Conservation (phyloP, 495 filamentous ascomycete species). For the Tuber melanosporum region DNA sequence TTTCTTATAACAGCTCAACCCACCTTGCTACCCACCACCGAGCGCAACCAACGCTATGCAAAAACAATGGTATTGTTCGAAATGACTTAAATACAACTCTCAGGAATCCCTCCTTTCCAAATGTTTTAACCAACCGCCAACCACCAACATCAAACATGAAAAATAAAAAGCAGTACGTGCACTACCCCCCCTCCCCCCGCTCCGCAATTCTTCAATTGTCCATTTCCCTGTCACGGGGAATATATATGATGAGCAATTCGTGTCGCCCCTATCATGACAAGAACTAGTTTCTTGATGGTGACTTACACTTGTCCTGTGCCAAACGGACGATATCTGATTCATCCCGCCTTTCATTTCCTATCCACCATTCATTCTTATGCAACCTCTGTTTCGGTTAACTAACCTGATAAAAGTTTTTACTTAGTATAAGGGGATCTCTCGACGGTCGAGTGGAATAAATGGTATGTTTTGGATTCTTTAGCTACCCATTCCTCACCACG, state of each 20-base stretch:
- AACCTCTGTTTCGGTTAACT: not conserved
- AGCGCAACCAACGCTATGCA: not conserved
- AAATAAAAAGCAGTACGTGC: slow-evolving; percentile 12
- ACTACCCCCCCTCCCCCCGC: not conserved
- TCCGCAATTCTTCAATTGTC: slow-evolving; percentile 18
- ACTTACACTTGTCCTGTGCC: slow-evolving; percentile 79
- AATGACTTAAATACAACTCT: not conserved
- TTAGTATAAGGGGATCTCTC: not conserved
- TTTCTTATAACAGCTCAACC: not conserved
- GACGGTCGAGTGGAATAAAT: not conserved
- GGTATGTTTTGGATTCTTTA: not conserved
- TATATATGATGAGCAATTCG: slow-evolving; percentile 72
- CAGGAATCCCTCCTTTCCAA: not conserved
- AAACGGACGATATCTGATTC: slow-evolving; percentile 76
- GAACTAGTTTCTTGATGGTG: slow-evolving; percentile 60
- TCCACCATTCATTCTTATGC: slow-evolving; percentile 43
- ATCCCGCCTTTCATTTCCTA: slow-evolving; percentile 13
- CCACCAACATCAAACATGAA: not conserved
- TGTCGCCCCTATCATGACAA: slow-evolving; percentile 93
- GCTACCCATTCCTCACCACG: not conserved
- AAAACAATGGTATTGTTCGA: not conserved
- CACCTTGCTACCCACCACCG: not conserved
- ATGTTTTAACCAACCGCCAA: not conserved
- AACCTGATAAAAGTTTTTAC: not conserved
- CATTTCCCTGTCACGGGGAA: slow-evolving; percentile 30